These are phyloP conservation scores for Panicum virgatum DNA, from an alignment of 202 grass and related monocot genomes.

Conservation along the genomic window DNA sequence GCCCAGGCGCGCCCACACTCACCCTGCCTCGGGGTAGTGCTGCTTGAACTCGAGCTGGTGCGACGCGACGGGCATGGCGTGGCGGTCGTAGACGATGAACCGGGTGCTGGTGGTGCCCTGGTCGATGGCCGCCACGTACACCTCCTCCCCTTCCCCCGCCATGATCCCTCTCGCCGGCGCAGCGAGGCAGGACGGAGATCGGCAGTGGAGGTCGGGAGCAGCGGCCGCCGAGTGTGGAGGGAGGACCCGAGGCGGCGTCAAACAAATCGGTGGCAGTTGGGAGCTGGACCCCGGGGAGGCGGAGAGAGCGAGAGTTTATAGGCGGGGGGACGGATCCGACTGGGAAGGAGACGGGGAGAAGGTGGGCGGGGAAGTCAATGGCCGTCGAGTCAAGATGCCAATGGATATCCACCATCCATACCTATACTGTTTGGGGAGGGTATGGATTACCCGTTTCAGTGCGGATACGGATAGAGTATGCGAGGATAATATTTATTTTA, in stretches of 20 bases:
- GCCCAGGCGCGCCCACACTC: not conserved
- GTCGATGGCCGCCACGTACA: slow-evolving; percentile 87
- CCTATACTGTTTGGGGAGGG: too few species aligned
- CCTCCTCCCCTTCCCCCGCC: slow-evolving; percentile 46
- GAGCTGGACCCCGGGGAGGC: not conserved
- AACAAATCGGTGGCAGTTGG: slow-evolving; percentile 31
- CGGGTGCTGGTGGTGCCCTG: slow-evolving; percentile 95
- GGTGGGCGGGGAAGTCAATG: slow-evolving; percentile 45
- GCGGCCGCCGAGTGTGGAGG: not conserved
- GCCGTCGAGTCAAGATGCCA: too few species aligned
- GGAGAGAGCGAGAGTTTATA: slow-evolving; percentile 26
- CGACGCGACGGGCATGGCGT: slow-evolving; percentile 68
- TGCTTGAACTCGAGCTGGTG: slow-evolving; percentile 98
- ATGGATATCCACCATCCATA: too few species aligned
- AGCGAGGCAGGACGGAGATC: not conserved
- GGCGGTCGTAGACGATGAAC: slow-evolving; percentile 86
- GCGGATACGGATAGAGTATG: too few species aligned
- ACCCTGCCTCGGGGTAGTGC: slow-evolving; percentile 92
- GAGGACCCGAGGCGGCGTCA: slow-evolving; percentile 10
- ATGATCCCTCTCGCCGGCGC: slow-evolving; percentile 21
- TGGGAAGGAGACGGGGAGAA: not conserved
- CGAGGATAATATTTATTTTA: too few species aligned
- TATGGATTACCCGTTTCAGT: too few species aligned
- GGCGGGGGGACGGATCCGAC: slow-evolving; percentile 37
- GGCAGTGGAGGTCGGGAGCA: not conserved